Evolutionary conservation across 805 yeast species (phyloP).

Genomic region (Metschnikowia sp.): DNA sequence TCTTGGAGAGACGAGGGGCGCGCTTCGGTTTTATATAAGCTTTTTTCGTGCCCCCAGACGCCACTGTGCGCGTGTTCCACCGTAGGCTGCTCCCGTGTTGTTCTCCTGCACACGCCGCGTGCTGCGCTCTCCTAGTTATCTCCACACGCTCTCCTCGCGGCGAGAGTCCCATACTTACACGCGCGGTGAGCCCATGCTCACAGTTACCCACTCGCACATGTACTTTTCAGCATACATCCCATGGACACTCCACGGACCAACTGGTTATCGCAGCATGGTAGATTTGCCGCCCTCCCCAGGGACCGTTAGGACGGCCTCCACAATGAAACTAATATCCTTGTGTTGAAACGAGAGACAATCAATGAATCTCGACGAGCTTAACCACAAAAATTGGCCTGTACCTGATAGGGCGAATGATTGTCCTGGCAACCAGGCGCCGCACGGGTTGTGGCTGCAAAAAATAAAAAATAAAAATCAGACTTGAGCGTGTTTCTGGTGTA

Average conservation of each 20-base stretch:
- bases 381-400: no score
- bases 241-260: neutral
- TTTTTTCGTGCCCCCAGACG: slow-evolving; percentile 5
- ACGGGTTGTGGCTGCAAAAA: no score
- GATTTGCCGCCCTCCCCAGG: no score
- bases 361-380: no score
- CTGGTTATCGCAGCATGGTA: neutral
- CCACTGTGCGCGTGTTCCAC: slow-evolving; percentile 7
- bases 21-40: slow-evolving; percentile 11
- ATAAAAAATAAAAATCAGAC: no score
- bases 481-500: no score
- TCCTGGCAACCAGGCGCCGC: no score
- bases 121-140: slow-evolving; percentile 10
- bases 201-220: slow-evolving; percentile 8
- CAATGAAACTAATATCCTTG: no score
- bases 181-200: slow-evolving; percentile 8
- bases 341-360: neutral
- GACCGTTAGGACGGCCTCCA: no score
- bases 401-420: no score
- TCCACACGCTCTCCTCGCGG: slow-evolving; percentile 12
- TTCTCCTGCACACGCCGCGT: slow-evolving; percentile 12
- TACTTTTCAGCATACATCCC: neutral
- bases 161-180: slow-evolving; percentile 15
- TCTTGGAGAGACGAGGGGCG: neutral
- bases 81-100: neutral